Evolutionary conservation across 2,329 filamentous ascomycete genomes (phyloP), one percentile per base, ranked within the genome.

Genomic region (Fusarium oligoseptatum): DNA sequence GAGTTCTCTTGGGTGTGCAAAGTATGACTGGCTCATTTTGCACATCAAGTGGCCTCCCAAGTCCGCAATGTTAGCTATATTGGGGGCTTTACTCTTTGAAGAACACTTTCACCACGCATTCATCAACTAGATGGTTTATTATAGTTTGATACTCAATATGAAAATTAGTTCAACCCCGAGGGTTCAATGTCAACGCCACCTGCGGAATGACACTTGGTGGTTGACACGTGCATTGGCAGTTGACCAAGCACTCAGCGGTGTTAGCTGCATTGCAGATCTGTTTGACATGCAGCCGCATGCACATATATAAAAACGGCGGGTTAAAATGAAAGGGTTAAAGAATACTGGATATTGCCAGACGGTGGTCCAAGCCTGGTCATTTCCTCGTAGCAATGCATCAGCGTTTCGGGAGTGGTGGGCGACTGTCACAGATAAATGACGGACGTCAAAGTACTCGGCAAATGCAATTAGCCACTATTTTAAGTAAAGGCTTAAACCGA

Each of bases 351-450:
- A 17, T 29, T 20, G 10, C 22, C 37, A 37, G 34, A 32, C 17
- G 14, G 20, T n/a, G n/a, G 58, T 20, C 29, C 36, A 22, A 27
- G n/a, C 27, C 29, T 55, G 20, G n/a, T 52, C 22, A 32, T 37
- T 32, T 32, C 17, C 24, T 43, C 24, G 29, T 32, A n/a, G 39
- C 24, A 20, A 45, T 24, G 56, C 17, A n/a, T 27, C 15, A 32
- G 17, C 17, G 57, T 60, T 27, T 29, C 37, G 20, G 56, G 6
- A 20, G 9, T 14, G 52, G 56, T 17, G 15, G 22, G 17, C 24
- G 37, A 60, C 57, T 20, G 57, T 27, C 41, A 60, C 36, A 60
- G 57, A 60, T 60, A 62, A 34, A 50, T 50, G 20, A 37, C 27
- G 8, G 9, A 15, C 27, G 27, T 34, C 27, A 29, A 55, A 52